Base-by-base conservation (phyloP, 805 yeast species). In the Yamadazyma sp. region DNA sequence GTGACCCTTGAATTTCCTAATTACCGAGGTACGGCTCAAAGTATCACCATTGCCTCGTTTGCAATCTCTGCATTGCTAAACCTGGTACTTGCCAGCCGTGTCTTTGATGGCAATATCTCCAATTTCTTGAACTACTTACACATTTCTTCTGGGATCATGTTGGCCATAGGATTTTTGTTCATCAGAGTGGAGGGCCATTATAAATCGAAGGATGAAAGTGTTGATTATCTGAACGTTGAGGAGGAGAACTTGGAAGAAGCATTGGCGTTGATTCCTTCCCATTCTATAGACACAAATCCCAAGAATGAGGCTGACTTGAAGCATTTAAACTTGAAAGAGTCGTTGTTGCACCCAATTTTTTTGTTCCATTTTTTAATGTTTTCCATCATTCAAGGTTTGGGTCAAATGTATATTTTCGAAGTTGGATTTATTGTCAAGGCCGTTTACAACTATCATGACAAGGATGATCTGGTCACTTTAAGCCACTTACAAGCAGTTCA, bases 341-440 rank as follows among this genome's bases (percentile, higher is more conserved):
- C 62, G 12, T 40, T 62, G 10, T n/a, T 29, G 3, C 59, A 56
- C 40, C 62, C 66, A 1, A 40, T 55, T 5, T 61, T 61, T 36
- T 59, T 63, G 62, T 49, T 44, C 30, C 67, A 62, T 42, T 62
- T 56, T 34, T 32, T 46, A n/a, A 42, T 60, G 6, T 52, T 62
- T 42, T 50, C 64, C 2, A 43, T 60, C 12, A 45, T 58, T n/a
- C 67, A 62, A 45, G 67, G 67, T 5, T 48, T 62, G 38, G 67
- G 67, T 9, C 67, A 62, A 45, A 60, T 62, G 66, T 62, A 62
- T 43, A 62, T 62, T 9, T 62, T 54, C 38, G 56, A 60, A 16
- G 57, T 61, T 35, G 67, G 67, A 3, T 61, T 47, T 32, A 47
- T 61, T 10, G 37, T 59, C 16, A 58, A 60, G 42, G 67, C 67